Base-by-base conservation (phyloP, 768 basidiomycete genomes). In the Xerocomus brunneocitrinus region DNA sequence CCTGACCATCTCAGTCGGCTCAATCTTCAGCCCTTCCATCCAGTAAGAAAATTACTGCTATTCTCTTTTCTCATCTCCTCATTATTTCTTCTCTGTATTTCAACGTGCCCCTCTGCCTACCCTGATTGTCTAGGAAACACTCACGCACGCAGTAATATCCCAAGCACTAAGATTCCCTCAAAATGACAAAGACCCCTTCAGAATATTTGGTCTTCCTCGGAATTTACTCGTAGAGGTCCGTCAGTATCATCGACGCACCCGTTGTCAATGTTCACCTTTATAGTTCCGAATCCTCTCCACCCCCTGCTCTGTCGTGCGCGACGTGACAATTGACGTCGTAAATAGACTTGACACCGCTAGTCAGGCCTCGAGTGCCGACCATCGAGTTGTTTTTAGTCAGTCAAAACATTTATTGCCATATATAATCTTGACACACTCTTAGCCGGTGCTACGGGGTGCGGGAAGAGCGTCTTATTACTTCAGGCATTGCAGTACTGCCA, bases 381-480 rank as follows among this genome's bases (percentile, higher is more conserved):
- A 76, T 12, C 71, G 89, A 36, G 63, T 83, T 39, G 80, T 91
- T 8, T 64, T 92, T 7, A 87, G 91, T 87, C 63, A 52, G 85
- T 77, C 27, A 3, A 43, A 41, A 19, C 30, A 9, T 10, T 44
- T 22, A 16, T 49, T 49, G 1, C 24, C 13, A 24, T 43, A 19
- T 30, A 13, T 36, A 41, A 31, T 38, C 36, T 40, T 54, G 44
- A 58, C 50, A 16, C 47, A 14, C 22, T 46, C 12, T n/a, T 61
- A 92, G 85, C 83, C 56, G 93, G 93, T 13, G 71, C 78, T 6
- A 56, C 79, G 8, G 93, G 94, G 5, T 83, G 80, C 50, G 94
- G 93, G 39, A 97, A 95, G 72, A 89, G 86, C 51, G 83, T 80
- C 55, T 67, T 89, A 8, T 70, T 95, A 30, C 72, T 94, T 8